Base-by-base conservation (phyloP, 805 yeast genomes). In the Wickerhamiella azymoides region DNA sequence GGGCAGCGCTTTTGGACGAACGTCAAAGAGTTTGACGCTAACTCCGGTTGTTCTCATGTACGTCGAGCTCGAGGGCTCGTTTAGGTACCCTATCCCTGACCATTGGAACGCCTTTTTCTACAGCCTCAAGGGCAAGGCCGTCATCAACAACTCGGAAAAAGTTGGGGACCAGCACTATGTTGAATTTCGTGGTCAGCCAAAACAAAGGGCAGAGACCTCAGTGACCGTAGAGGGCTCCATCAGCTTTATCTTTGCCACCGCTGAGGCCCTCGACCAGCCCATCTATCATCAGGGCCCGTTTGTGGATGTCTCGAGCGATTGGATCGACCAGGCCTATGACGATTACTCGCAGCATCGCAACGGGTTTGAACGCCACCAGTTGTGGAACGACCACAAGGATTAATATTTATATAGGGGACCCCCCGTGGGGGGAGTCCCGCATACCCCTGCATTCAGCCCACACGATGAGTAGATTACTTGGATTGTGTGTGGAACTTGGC, bases 71-170 rank as follows among this genome's bases (percentile, higher is more conserved):
- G 52, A 50, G 10, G 41, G 50, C 3, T 13, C 13, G 14, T 17
- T 54, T 11, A 47, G 41, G 21, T 30, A 50, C 8, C 47, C 50
- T 4, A 52, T 53, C 14, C 58, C 57, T 35, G 36, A 49, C 11
- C 56, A 48, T 19, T 61, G 58, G 55, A 61, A 58, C 46, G 59
- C 62, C 3, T 59, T 61, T 36, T 49, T 57, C 9, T 59, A 56
- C 40, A 52, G 54, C 21, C 47, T 58, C 24, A 52, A 52, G 10
- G 65, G 65, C 33, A 43, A 43, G 18, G 47, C 51, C 17, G 39
- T 45, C 18, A 40, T 53, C 21, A 52, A 53, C 27, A 40, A 47
- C 37, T 25, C 32, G 33, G 39, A 27, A 39, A 26, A 40, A 36
- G 40, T 30, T 2, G 36, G 36, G 5, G 25, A 24, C 39, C 44